phyloP scores from a whole-genome alignment of 768 basidiomycete genomes.

The Paxillus rubicundulus region DNA sequence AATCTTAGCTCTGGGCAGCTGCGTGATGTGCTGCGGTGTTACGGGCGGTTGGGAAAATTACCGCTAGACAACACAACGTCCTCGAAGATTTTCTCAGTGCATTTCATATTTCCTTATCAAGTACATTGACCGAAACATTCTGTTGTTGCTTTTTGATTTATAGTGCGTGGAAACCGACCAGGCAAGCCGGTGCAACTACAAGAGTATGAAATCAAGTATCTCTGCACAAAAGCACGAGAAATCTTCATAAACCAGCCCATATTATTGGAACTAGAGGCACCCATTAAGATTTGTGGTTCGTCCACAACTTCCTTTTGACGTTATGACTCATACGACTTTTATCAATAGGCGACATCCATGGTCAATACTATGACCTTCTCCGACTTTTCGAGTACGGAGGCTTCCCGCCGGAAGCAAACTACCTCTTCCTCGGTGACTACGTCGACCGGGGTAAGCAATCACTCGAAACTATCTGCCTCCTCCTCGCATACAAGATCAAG shows the following conservation, averaged over 20 bases:
- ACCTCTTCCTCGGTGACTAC: conserved; percentile 99
- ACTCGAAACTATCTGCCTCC: conserved; percentile 97
- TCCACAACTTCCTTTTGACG: conserved; percentile 5
- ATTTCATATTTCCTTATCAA: conserved; percentile 1
- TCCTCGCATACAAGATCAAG: conserved; percentile 99
- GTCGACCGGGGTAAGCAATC: conserved; percentile 99
- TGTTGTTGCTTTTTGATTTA: conserved; percentile 20
- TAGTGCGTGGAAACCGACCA: conserved; percentile 97
- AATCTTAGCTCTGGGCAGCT: background rate
- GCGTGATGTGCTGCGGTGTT: conserved; percentile 1
- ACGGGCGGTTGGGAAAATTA: conserved; percentile 7
- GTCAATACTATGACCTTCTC: conserved; percentile 98
- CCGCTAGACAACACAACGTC: background rate
- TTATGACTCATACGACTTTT: conserved; percentile 23
- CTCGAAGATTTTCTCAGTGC: background rate
- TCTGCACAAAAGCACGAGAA: conserved; percentile 97
- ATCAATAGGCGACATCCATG: conserved; percentile 89
- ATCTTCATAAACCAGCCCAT: conserved; percentile 99
- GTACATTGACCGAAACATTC: conserved; percentile 19
- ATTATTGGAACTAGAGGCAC: conserved; percentile 94
- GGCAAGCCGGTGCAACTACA: conserved; percentile 97
- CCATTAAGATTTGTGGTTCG: conserved; percentile 99
- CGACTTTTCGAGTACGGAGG: conserved; percentile 99
- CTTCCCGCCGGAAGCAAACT: conserved; percentile 99
- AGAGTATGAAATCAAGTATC: conserved; percentile 99